phyloP scores from a whole-genome alignment of 768 basidiomycete genomes.

The Podaxis sp. region DNA sequence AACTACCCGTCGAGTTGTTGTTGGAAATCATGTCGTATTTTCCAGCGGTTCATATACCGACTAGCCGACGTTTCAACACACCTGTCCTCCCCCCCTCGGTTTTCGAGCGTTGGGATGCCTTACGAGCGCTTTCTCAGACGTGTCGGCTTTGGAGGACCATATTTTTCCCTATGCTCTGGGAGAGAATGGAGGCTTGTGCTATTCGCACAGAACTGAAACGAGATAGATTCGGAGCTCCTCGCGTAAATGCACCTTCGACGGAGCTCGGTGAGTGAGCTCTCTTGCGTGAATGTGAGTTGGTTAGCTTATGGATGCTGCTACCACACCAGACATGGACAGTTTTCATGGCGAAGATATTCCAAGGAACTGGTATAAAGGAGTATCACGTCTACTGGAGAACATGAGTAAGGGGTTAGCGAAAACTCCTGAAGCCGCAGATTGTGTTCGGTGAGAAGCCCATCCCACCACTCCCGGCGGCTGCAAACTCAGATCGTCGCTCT shows the following conservation, averaged over 20 bases:
- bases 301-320: not conserved
- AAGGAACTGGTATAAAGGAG: not conserved
- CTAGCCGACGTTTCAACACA: conserved; percentile 9
- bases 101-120: conserved; percentile 25
- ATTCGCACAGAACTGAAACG: not conserved
- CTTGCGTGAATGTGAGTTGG: not conserved
- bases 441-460: conserved; percentile 9
- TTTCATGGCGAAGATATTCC: not conserved
- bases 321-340: not conserved
- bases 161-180: conserved; percentile 30
- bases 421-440: not conserved
- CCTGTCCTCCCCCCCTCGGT: conserved; percentile 20
- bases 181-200: conserved; percentile 30
- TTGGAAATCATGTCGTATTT: conserved; percentile 30
- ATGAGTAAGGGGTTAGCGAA: not conserved
- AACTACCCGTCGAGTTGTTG: conserved; percentile 29
- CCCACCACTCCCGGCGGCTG: not conserved
- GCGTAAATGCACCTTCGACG: not conserved
- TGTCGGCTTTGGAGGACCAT: conserved; percentile 25
- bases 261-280: not conserved
- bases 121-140: conserved; percentile 34
- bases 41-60: conserved; percentile 20
- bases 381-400: conserved; percentile 7
- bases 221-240: not conserved
- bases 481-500: not conserved